Conservation (phyloP, 345 rosid species). For the Psidium guajava region DNA sequence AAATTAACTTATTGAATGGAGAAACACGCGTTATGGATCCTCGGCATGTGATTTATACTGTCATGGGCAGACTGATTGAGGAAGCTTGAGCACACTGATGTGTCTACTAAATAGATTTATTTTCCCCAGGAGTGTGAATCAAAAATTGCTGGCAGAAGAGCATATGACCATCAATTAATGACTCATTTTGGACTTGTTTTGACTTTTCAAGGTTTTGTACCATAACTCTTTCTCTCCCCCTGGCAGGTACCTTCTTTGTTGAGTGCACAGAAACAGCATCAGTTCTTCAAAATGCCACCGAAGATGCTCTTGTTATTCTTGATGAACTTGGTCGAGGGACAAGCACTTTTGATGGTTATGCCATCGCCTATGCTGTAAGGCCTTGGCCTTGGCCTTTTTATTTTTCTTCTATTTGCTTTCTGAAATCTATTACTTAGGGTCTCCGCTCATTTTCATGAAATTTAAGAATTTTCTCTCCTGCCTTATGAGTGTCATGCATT, state of each 20-base stretch:
- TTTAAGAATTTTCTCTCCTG: not conserved
- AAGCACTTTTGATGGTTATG: slow-evolving; percentile 94
- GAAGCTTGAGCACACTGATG: not conserved
- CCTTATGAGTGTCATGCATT: not conserved
- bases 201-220: not conserved
- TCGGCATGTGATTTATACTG: not conserved
- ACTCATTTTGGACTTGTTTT: not conserved
- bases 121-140: not conserved
- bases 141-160: not conserved
- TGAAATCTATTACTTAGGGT: not conserved
- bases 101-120: not conserved
- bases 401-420: not conserved
- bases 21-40: not conserved
- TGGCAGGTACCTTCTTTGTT: slow-evolving; percentile 73
- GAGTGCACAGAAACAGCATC: slow-evolving; percentile 97
- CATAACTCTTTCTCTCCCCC: not conserved
- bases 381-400: not conserved
- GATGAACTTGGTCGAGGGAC: slow-evolving; percentile 97
- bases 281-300: slow-evolving; percentile 86
- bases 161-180: not conserved
- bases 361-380: slow-evolving; percentile 87
- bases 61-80: not conserved
- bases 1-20: slow-evolving; percentile 1
- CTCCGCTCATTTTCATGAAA: not conserved
- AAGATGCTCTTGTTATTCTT: slow-evolving; percentile 83